Percentiles rank a stretch among this genome's conserved stretches.
phyloP scores from a whole-genome alignment of 164 flowering plant genomes.

The Magnolia kwangsiensis region DNA sequence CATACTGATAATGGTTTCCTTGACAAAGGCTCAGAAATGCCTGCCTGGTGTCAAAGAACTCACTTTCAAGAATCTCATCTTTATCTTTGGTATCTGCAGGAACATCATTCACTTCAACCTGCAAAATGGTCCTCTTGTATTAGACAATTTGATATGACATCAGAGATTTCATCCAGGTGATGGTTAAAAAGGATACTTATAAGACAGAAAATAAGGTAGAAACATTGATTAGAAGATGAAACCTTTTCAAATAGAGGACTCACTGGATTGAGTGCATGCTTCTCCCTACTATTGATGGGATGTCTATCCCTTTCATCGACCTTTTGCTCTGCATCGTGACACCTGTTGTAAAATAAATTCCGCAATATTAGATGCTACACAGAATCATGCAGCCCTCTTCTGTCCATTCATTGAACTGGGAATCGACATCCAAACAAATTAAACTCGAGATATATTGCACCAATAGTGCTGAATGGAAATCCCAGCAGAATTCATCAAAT shows the following conservation, averaged over 20 bases:
- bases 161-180: not conserved
- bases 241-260: conserved; percentile 24
- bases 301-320: conserved; percentile 86
- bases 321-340: conserved; percentile 75
- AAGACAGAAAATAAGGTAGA: not conserved
- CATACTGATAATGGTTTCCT: conserved; percentile 98
- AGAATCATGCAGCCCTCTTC: not conserved
- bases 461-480: no score
- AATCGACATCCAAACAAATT: not conserved
- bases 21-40: conserved; percentile 98
- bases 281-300: conserved; percentile 76
- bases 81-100: conserved; percentile 83
- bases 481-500: not conserved
- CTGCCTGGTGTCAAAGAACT: conserved; percentile 97
- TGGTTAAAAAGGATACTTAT: not conserved
- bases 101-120: conserved; percentile 82
- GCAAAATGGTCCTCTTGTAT: conserved; percentile 20
- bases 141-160: not conserved
- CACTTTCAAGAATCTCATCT: conserved; percentile 97
- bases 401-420: not conserved
- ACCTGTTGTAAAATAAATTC: conserved; percentile 37
- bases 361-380: not conserved
- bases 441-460: not conserved
- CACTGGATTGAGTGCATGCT: conserved; percentile 63
- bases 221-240: not conserved